Evolutionary conservation across 768 basidiomycete species (phyloP), one percentile per base, ranked within the genome.

Genomic region (Phanerochaete carnosa): DNA sequence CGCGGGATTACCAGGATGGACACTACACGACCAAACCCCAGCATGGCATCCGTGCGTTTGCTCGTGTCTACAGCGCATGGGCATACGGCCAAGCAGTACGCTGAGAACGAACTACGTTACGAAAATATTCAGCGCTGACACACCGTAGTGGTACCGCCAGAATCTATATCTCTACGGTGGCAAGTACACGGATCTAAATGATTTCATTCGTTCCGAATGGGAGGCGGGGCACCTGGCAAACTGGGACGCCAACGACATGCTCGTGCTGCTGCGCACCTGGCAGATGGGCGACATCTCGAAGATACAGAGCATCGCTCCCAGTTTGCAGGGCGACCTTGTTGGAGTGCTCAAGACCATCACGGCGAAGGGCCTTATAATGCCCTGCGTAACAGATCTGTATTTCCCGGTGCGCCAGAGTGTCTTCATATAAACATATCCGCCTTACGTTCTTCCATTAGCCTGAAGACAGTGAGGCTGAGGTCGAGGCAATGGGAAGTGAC

Each of bases 191-290:
- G 78, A 81, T 62, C 67, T 84, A 32, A 73, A 80, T 32, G 71
- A 77, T 9, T 86, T 83, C 70, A 62, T 84, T 26, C 75, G 79
- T n/a, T 80, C 79, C 62, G 72, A 76, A 26, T 84, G 82, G 83
- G 84, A 84, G 66, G 71, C 64, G 5, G 69, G 74, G 7, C 77
- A 77, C 69, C 65, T 82, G 5, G 60, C 65, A 11, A 58, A 59
- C n/a, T 82, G 80, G 81, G 82, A 83, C 60, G 81, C 81, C 8
- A 84, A 85, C 61, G 83, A 85, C 62, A 66, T 84, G 28, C 66
- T 84, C 29, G 74, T 75, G 23, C 73, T 84, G 7, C 53, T 83
- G 32, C 62, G 75, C 8, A 85, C 84, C 5, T 85, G 83, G 83
- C 75, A 79, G 60, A 69, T 68, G 0, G 83, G 77, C 12, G 83